These are phyloP conservation scores for Rosa multiflora DNA, from an alignment of 306 rosid genomes.

Conservation along the genomic window DNA sequence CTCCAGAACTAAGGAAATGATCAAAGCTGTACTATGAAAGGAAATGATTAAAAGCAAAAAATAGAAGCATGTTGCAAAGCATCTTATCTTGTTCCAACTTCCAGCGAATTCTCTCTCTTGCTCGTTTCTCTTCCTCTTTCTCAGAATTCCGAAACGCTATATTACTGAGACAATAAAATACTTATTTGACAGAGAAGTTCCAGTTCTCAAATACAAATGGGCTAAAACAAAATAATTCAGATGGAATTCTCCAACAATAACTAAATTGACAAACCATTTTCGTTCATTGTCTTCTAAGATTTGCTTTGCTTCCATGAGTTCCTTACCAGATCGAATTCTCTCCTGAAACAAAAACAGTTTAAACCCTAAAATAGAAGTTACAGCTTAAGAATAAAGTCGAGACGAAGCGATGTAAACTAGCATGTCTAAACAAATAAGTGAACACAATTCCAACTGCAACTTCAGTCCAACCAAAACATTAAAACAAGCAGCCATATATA, in stretches of 20 bases:
- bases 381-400: neutral
- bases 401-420: neutral
- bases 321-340: slow-evolving; percentile 64
- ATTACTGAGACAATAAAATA: slow-evolving; percentile 37
- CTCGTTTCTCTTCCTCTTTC: slow-evolving; percentile 75
- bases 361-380: neutral
- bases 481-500: neutral
- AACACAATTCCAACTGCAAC: neutral
- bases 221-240: neutral
- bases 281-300: slow-evolving; percentile 64
- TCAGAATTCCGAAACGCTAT: slow-evolving; percentile 49
- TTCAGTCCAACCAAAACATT: neutral
- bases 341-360: slow-evolving; percentile 43
- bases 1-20: neutral
- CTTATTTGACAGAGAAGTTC: slow-evolving; percentile 10
- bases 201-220: neutral
- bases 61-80: slow-evolving; percentile 8
- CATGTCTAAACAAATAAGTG: neutral
- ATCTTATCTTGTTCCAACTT: slow-evolving; percentile 89
- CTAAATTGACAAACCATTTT: slow-evolving; percentile 44
- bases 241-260: slow-evolving; percentile 3
- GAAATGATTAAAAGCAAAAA: neutral
- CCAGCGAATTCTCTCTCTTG: slow-evolving; percentile 50
- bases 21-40: neutral
- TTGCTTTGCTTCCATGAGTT: slow-evolving; percentile 54